Evolutionary conservation across 2,329 filamentous ascomycete genomes (phyloP), one percentile per base, ranked within the genome.

Genomic region (Chaetothyriales sp.): DNA sequence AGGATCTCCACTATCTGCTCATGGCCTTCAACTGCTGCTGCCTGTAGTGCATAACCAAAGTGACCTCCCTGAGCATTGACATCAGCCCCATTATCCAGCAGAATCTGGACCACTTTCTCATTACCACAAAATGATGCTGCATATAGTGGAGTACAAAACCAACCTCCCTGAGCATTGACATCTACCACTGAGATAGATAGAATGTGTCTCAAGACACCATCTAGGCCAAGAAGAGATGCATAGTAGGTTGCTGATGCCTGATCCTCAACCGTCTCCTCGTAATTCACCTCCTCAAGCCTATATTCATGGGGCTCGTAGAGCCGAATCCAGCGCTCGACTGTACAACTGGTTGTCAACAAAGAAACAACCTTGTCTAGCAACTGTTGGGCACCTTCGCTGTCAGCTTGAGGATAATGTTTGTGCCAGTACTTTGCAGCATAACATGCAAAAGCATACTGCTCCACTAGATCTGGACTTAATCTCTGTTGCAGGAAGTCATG

Each of bases 401-500:
- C 51, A 22, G 46, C 44, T 36, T 44, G 28, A 5, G 5, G 22
- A 46, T 51, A 54, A 39, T 55, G 53, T 5, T 52, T 25, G 36
- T 47, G 20, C 53, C 53, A 54, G 43, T 46, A 48, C 28, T 32
- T 18, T 32, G 53, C 53, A 52, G 51, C 52, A 54, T 47, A 55
- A n/a, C 18, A 44, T 5, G 51, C 51, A 22, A 54, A 48, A 25
- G 43, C n/a, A 43, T 51, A 52, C 22, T 48, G 47, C 43, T 46
- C 18, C 19, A 51, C 18, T 26, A 51, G 39, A 42, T 49, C 20
- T 43, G n/a, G 48, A 18, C 12, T 49, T 15, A 50, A 43, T 39
- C 18, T n/a, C 44, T 51, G 49, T 20, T 25, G 12, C n/a, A 51
- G n/a, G 28, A 51, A 47, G 18, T 44, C 44, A 15, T 49, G 10